Base-by-base conservation (phyloP, 148 eudicot species). In the Nepenthes mirabilis region DNA sequence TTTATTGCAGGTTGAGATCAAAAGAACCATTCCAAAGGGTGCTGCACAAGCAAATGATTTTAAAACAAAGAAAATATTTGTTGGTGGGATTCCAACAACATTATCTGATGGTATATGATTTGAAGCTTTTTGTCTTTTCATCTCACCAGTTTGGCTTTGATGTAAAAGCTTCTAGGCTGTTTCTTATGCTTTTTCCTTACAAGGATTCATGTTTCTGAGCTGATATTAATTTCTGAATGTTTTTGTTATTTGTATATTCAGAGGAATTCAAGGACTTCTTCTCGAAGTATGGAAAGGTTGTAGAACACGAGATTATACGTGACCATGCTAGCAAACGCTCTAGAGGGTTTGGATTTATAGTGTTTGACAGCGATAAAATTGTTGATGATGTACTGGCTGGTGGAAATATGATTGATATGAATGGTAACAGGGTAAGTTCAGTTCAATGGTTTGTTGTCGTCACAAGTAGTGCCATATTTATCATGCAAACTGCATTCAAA, bases 11-110 rank as follows among this genome's bases (percentile, higher is more conserved):
- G 95, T 88, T 58, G 91, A 88, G 76, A 83, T 88, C 62, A 88
- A 88, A 59, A 76, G 88, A 68, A 88, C 95, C 37, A 77, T 84
- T 52, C 95, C 95, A 2, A 88, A 82, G 73, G 91, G 84, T 35
- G 76, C 84, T 56, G 71, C 76, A 5, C 85, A 78, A 60, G 60
- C 83, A 63, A 84, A 75, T 69, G 91, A 77, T 64, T 84, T 84
- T 47, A 84, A 77, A 71, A 88, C 95, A 32, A 88, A 84, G 74
- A 88, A 88, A 67, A 82, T 88, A 6, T 88, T 88, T 73, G 88
- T 88, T 34, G 95, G 95, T 53, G 95, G 95, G 2, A 79, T 88
- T 67, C 88, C 95, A 37, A 66, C 86, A 55, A 33, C 79, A 13
- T 63, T 88, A 43, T 71, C 78, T 1, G 86, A 75, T 78, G 95